Conservation (phyloP, 352 stramenopile genomes). For the Phytophthora pluvialis region DNA sequence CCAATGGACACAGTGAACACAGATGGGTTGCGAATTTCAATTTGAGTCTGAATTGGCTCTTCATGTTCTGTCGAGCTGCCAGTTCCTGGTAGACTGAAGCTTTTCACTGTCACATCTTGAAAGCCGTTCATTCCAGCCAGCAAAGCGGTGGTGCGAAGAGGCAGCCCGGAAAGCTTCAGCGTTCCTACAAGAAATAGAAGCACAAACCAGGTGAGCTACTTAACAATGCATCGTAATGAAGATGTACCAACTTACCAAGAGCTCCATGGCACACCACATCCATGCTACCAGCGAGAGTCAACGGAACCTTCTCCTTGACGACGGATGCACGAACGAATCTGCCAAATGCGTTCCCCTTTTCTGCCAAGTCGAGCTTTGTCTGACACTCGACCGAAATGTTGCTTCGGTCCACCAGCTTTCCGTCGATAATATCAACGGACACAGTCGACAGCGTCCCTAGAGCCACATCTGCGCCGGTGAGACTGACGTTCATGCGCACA, state of each 20-base stretch:
- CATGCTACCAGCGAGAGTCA: conserved; percentile 61
- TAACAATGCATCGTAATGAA: neutral
- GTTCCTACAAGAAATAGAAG: conserved; percentile 38
- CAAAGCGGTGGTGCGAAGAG: conserved; percentile 48
- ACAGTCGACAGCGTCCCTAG: conserved; percentile 61
- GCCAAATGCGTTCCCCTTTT: conserved; percentile 59
- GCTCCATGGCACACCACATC: conserved; percentile 69
- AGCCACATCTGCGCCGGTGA: conserved; percentile 45
- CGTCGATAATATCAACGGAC: conserved; percentile 62
- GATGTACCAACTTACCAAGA: conserved; percentile 46
- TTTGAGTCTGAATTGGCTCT: conserved; percentile 63
- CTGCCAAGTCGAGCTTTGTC: conserved; percentile 52
- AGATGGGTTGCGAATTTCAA: conserved; percentile 76
- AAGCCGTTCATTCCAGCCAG: conserved; percentile 76
- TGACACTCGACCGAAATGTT: conserved; percentile 79
- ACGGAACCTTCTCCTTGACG: conserved; percentile 46
- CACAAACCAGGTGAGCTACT: conserved; percentile 1
- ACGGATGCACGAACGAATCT: conserved; percentile 75
- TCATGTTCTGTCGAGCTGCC: conserved; percentile 36
- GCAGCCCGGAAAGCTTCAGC: conserved; percentile 56
- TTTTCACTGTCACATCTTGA: conserved; percentile 59
- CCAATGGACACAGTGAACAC: conserved; percentile 75
- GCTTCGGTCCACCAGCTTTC: conserved; percentile 57
- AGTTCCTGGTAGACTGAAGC: conserved; percentile 64
- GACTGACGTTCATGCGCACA: conserved; percentile 65